Evolutionary conservation across 306 rosid species (phyloP), one percentile per base, ranked within the genome.

Genomic region (Cucurbita pepo): DNA sequence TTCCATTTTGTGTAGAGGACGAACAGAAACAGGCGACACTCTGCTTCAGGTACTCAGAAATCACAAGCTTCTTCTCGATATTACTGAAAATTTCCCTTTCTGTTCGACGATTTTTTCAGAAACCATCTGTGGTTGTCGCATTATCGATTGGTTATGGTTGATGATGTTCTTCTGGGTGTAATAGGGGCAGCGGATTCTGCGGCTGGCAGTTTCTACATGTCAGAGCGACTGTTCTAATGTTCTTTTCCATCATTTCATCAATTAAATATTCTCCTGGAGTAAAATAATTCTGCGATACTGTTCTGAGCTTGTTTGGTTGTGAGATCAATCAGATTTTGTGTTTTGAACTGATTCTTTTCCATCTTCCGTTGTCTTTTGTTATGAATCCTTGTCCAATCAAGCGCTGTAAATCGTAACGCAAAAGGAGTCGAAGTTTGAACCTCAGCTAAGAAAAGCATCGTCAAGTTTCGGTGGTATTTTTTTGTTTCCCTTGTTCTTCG

Each of bases 1-100:
- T 61, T 22, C 25, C 58, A 22, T 61, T 8, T 10, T 64, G 40
- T 66, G 59, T 58, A 80, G 81, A 77, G 75, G 77, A 64, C 57
- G 64, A 79, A 56, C 77, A 62, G 55, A 56, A n/a, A 76, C 60
- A 76, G 80, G 80, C 75, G 75, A 65, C 54, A 41, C 38, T 71
- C 51, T 71, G 12, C 30, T 53, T 53, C 30, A 57, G 55, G 30
- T 36, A 21, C 40, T 51, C 59, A 30, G 3, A 30, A 30, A 30
- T 30, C 34, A 10, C 59, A 72, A 40, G 69, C 56, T 48, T 67
- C 56, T 71, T 77, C 64, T 37, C 50, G 18, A 69, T 4, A 4
- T 69, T 18, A 41, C 50, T 22, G 72, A 76, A 82, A 77, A 69
- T 78, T 79, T 73, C 40, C 77, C 72, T 71, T 82, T 80, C 75